A percentile compares a stretch with the other conserved stretches of the same genome.
phyloP scores from a whole-genome alignment of 305 asterid species.

The Plantago coronopus region DNA sequence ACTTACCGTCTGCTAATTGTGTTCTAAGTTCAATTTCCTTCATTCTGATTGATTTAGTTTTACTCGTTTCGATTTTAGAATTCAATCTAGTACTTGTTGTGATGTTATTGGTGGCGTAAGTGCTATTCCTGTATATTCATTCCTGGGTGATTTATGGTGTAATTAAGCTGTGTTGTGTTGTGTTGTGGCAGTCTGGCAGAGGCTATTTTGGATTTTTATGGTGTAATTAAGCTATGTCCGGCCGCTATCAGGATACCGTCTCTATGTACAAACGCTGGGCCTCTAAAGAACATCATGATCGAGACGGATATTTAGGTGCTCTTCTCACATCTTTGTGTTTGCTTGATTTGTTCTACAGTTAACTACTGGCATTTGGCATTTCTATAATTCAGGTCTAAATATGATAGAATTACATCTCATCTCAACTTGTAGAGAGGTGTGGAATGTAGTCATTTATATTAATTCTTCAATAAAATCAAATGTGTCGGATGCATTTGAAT shows the following conservation, averaged over 20 bases:
- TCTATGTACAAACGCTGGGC: constrained; percentile 67
- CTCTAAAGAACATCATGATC: constrained; percentile 46
- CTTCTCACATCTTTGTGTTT: not conserved
- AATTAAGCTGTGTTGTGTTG: not conserved
- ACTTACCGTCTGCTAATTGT: no score
- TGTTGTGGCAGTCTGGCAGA: constrained; percentile 27
- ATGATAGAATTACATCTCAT: no score
- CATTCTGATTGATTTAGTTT: not conserved
- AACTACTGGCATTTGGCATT: no score
- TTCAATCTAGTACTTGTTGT: no score
- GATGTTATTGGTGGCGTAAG: not conserved
- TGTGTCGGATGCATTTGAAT: constrained; percentile 3
- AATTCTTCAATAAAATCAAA: no score
- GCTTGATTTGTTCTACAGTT: no score
- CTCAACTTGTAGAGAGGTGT: no score
- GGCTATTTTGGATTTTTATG: constrained; percentile 25
- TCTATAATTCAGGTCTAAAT: no score
- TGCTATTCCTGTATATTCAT: no score
- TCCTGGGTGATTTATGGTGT: not conserved
- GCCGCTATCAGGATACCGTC: constrained; percentile 41
- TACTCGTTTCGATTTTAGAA: no score
- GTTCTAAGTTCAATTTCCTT: not conserved
- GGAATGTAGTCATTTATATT: no score
- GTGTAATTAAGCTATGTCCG: constrained; percentile 39
- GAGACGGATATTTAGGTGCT: constrained; percentile 47